These are phyloP conservation scores for Saturnispora serradocipensis DNA, from an alignment of 805 yeast genomes.

Conservation along the genomic window DNA sequence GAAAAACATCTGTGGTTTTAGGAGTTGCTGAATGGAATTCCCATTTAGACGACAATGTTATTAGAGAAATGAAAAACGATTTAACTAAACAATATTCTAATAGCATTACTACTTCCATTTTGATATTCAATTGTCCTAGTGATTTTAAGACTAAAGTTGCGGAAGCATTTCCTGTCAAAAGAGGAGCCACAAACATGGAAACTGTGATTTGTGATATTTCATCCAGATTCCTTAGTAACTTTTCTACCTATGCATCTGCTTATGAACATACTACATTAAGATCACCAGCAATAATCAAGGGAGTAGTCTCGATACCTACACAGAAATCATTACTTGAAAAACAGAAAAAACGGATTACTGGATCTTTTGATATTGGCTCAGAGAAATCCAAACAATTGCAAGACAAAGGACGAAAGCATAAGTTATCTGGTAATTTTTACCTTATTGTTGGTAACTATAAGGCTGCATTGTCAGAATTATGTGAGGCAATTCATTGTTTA, in stretches of 20 bases:
- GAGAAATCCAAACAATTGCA: slow-evolving; percentile 31
- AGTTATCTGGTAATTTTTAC: slow-evolving; percentile 67
- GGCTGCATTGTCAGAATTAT: slow-evolving; percentile 62
- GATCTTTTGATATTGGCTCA: slow-evolving; percentile 25
- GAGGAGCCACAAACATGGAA: slow-evolving; percentile 32
- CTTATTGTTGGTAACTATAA: slow-evolving; percentile 70
- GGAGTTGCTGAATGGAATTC: slow-evolving; percentile 32
- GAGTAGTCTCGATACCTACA: slow-evolving; percentile 6
- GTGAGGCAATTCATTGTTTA: slow-evolving; percentile 58
- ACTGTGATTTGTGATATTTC: slow-evolving; percentile 69
- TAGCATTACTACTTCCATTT: slow-evolving; percentile 43
- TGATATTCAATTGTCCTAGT: slow-evolving; percentile 45
- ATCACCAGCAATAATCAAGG: slow-evolving; percentile 54
- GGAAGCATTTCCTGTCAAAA: slow-evolving; percentile 15
- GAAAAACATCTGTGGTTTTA: slow-evolving; percentile 61
- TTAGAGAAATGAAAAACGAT: slow-evolving; percentile 26
- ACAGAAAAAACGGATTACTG: slow-evolving; percentile 21
- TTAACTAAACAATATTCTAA: slow-evolving; percentile 41
- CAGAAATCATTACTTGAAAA: slow-evolving; percentile 15
- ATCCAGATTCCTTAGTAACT: slow-evolving; percentile 47
- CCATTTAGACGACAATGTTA: slow-evolving; percentile 18
- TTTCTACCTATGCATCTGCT: slow-evolving; percentile 64
- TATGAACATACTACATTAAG: slow-evolving; percentile 72
- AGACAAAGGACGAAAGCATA: slow-evolving; percentile 64
- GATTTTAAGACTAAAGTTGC: slow-evolving; percentile 4